Conservation (phyloP, 2,329 filamentous ascomycete genomes). For the Nigrospora oryzae region DNA sequence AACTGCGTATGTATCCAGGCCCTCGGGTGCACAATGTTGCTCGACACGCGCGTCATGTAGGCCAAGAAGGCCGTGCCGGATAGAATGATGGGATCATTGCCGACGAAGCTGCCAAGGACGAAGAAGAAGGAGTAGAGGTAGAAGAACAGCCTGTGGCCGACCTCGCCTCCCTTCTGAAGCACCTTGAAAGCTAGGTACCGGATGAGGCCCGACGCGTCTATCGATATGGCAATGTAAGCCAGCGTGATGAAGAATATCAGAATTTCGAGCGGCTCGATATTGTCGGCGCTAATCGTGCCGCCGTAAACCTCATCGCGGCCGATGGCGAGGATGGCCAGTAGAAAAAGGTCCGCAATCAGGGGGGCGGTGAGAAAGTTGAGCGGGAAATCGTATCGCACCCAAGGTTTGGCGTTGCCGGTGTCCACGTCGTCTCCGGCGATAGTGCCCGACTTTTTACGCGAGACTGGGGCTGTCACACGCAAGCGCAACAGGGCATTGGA, state of each 20-base stretch:
- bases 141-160: constrained; percentile 62
- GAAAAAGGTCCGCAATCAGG: constrained; percentile 61
- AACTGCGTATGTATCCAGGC: constrained; percentile 71
- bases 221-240: constrained; percentile 70
- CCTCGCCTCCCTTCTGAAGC: constrained; percentile 55
- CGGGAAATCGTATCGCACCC: constrained; percentile 48
- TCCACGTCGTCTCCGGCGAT: constrained; percentile 4
- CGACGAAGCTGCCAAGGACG: constrained; percentile 56
- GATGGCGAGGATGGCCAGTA: constrained; percentile 62
- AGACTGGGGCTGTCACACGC: constrained; percentile 42
- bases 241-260: constrained; percentile 68
- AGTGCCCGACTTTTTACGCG: constrained; percentile 9
- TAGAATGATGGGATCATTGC: constrained; percentile 68
- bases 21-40: constrained; percentile 61
- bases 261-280: constrained; percentile 63
- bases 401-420: constrained; percentile 22
- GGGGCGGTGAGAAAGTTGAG: constrained; percentile 67
- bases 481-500: constrained; percentile 29
- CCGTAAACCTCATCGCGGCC: constrained; percentile 58
- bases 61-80: constrained; percentile 68
- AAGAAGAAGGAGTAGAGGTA: constrained; percentile 71
- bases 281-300: constrained; percentile 56
- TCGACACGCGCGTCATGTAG: constrained; percentile 69
- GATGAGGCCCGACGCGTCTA: constrained; percentile 67
- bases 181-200: constrained; percentile 64